phyloP scores from a whole-genome alignment of 73 alveolate genomes.

The Halteria grandinella region DNA sequence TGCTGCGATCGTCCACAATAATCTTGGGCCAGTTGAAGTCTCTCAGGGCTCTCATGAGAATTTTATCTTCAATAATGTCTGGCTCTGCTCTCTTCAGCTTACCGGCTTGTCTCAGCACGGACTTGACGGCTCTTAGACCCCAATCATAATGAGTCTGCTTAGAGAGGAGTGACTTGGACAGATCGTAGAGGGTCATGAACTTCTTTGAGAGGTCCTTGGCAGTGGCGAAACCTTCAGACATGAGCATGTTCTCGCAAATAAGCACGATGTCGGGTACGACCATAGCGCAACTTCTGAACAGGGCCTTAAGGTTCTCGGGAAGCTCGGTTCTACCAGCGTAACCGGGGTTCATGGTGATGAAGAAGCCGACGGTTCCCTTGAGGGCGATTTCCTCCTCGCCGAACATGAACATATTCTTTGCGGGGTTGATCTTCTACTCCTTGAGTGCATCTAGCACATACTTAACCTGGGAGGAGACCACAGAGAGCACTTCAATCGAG shows the following conservation, averaged over 20 bases:
- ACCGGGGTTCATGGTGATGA: conserved; percentile 99
- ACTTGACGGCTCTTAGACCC: conserved; percentile 99
- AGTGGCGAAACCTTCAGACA: conserved; percentile 99
- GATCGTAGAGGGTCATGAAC: conserved; percentile 94
- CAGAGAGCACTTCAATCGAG: conserved; percentile 99
- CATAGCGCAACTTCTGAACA: conserved; percentile 99
- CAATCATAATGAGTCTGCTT: conserved; percentile 99
- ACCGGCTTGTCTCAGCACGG: conserved; percentile 99
- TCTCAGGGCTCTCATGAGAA: conserved; percentile 99
- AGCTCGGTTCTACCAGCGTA: conserved; percentile 99
- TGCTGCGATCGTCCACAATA: conserved; percentile 94
- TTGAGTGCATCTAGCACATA: conserved; percentile 96
- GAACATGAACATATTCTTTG: conserved; percentile 87
- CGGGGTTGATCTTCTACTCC: conserved; percentile 74
- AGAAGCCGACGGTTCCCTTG: conserved; percentile 95
- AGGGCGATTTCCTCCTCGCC: conserved; percentile 95
- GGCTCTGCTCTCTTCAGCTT: conserved; percentile 99
- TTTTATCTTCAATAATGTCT: conserved; percentile 95
- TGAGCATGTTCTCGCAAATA: conserved; percentile 99
- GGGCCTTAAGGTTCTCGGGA: conserved; percentile 99
- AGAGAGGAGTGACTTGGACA: conserved; percentile 92
- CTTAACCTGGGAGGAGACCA: conserved; percentile 98
- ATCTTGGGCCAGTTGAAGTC: conserved; percentile 99
- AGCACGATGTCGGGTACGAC: conserved; percentile 99
- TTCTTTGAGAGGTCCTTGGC: conserved; percentile 97